A percentile compares a stretch with the other conserved stretches of the same genome.
phyloP scores from a whole-genome alignment of 352 stramenopile species.

The Globisporangium nunn region DNA sequence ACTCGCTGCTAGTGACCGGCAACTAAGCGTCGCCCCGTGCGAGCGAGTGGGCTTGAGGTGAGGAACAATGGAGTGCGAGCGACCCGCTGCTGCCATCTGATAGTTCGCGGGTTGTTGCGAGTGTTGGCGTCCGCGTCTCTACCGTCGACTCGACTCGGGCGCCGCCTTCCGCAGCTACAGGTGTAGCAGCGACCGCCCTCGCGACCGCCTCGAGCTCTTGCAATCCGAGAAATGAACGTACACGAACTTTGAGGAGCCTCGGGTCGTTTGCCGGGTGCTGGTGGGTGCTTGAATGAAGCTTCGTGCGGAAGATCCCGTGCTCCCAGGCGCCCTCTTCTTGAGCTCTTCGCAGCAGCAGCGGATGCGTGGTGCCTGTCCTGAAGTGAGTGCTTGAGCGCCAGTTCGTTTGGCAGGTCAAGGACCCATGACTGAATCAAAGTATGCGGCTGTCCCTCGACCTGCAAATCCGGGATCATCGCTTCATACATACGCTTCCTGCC shows the following conservation, averaged over 20 bases:
- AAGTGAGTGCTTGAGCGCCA: background rate
- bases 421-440: background rate
- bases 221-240: background rate
- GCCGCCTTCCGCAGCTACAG: too few relatives aligned
- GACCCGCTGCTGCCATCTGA: background rate
- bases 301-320: too few relatives aligned
- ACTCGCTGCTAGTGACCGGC: slow-evolving; percentile 73
- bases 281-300: background rate
- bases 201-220: background rate
- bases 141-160: background rate
- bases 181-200: too few relatives aligned
- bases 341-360: background rate
- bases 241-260: background rate
- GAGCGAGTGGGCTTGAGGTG: slow-evolving; percentile 1
- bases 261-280: background rate
- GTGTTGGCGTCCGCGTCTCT: too few relatives aligned
- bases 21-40: slow-evolving; percentile 20
- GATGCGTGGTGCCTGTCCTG: too few relatives aligned
- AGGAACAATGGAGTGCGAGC: background rate
- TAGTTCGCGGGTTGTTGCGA: too few relatives aligned
- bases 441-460: background rate
- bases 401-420: background rate
- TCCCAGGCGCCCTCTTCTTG: background rate
- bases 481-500: background rate
- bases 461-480: background rate